phyloP scores from a whole-genome alignment of 176 grass and related monocot genomes.

The Hsuehochloa calcarea region DNA sequence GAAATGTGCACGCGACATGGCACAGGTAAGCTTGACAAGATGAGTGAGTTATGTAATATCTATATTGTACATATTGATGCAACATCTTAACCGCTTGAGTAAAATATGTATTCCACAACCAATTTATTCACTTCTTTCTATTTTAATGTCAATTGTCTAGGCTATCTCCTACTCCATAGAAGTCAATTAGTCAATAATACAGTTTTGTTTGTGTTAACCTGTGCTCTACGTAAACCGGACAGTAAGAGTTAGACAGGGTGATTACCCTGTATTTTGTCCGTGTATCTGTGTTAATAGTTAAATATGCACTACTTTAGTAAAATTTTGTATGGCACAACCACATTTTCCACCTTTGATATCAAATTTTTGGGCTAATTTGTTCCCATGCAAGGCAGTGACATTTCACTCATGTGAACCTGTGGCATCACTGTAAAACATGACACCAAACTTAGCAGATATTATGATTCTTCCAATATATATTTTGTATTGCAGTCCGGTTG shows the following conservation, averaged over 20 bases:
- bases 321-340: background rate
- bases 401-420: background rate
- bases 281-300: too few species aligned
- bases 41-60: background rate
- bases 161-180: background rate
- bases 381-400: background rate
- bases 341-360: background rate
- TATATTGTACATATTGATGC: background rate
- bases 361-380: background rate
- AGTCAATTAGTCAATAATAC: background rate
- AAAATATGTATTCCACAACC: background rate
- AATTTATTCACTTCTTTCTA: too few species aligned
- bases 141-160: background rate
- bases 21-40: background rate
- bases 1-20: background rate
- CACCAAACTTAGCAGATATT: background rate
- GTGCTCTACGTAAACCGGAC: background rate
- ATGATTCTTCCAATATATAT: background rate
- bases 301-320: background rate
- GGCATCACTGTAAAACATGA: background rate
- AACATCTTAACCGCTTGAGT: background rate
- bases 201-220: background rate
- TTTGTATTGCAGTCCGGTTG: conserved; percentile 48
- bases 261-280: background rate
- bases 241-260: background rate